These are phyloP conservation scores for Dactylorhiza incarnata DNA, from an alignment of 106 monocot genomes.

Conservation along the genomic window DNA sequence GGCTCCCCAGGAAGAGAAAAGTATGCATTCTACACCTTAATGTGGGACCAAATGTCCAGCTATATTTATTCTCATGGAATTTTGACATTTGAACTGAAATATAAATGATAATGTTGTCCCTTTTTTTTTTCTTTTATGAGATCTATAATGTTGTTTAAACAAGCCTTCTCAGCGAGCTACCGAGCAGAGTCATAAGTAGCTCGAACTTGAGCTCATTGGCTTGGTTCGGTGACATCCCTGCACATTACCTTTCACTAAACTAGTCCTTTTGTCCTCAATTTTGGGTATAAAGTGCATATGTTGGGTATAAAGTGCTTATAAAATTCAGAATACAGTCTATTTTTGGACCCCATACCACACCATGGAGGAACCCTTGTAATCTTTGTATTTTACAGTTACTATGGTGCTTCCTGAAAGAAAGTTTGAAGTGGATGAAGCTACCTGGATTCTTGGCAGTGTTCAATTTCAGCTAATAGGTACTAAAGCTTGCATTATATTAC, in stretches of 20 bases:
- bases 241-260: background rate
- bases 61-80: background rate
- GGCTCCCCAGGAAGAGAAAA: constrained; percentile 23
- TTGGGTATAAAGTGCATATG: background rate
- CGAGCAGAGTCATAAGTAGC: too few species aligned
- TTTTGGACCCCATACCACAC: background rate
- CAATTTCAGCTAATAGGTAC: constrained; percentile 42
- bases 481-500: background rate
- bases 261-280: background rate
- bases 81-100: background rate
- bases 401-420: constrained; percentile 17
- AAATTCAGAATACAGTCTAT: background rate
- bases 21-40: constrained; percentile 17
- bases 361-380: background rate
- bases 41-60: background rate
- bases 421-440: constrained; percentile 41
- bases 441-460: constrained; percentile 33
- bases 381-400: constrained; percentile 11
- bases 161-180: too few species aligned
- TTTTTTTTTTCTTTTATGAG: too few species aligned
- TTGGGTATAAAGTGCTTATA: background rate
- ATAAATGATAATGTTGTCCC: too few species aligned
- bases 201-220: too few species aligned
- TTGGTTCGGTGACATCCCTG: background rate
- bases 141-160: too few species aligned